These are phyloP conservation scores for Collybiopsis confluens DNA, from an alignment of 768 basidiomycete genomes.

Conservation along the genomic window DNA sequence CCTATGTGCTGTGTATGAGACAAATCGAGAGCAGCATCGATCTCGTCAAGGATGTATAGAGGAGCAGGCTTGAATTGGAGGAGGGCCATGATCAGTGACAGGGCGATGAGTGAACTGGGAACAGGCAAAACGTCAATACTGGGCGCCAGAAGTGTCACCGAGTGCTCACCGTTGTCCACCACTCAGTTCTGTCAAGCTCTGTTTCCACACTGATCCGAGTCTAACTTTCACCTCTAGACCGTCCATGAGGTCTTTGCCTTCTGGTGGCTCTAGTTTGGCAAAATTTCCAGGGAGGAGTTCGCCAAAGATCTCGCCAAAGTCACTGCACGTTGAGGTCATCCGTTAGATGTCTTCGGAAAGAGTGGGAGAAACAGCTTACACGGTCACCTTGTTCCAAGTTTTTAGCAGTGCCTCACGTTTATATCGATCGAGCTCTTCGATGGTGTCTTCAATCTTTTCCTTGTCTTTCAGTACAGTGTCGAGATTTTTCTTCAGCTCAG, in stretches of 20 bases:
- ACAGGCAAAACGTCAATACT: neutral
- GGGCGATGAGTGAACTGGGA: constrained; percentile 87
- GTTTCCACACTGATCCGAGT: constrained; percentile 95
- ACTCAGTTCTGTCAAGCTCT: constrained; percentile 92
- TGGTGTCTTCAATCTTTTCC: constrained; percentile 90
- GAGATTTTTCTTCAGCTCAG: constrained; percentile 83
- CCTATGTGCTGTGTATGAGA: constrained; percentile 98
- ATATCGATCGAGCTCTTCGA: constrained; percentile 87
- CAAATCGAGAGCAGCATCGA: constrained; percentile 94
- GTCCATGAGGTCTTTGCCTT: constrained; percentile 88
- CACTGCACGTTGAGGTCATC: constrained; percentile 40
- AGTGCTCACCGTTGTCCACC: constrained; percentile 82
- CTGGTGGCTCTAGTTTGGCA: constrained; percentile 90
- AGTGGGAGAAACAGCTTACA: constrained; percentile 43
- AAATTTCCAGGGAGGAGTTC: constrained; percentile 96
- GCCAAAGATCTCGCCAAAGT: constrained; percentile 95
- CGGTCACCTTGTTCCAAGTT: constrained; percentile 95
- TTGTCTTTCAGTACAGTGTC: constrained; percentile 87
- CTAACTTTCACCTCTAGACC: constrained; percentile 97
- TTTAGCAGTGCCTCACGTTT: constrained; percentile 91
- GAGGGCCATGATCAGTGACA: constrained; percentile 97
- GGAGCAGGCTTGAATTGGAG: constrained; percentile 99
- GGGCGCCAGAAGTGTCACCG: neutral
- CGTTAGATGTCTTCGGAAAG: neutral
- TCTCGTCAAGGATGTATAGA: constrained; percentile 99